Percentiles rank a stretch among this genome's conserved stretches.
These are phyloP conservation scores for Plasmodium blacklocki DNA, from an alignment of 169 alveolate species.

Conservation along the genomic window DNA sequence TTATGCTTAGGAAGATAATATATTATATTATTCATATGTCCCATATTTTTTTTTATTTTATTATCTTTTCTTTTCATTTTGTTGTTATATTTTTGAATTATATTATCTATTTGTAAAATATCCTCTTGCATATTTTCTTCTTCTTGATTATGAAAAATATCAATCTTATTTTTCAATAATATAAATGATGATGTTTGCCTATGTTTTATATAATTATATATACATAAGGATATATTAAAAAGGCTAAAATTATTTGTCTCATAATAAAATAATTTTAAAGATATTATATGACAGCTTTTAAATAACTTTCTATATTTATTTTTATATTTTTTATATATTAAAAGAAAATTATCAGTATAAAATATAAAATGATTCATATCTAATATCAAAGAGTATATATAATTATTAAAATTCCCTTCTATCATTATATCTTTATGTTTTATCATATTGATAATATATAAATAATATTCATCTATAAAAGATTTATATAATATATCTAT, in stretches of 20 bases:
- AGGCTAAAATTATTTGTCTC: not conserved
- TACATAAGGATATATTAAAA: conserved; percentile 8
- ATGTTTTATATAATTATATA: conserved; percentile 19
- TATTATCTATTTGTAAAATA: not conserved
- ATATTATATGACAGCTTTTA: conserved; percentile 10
- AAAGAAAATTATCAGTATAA: conserved; percentile 5
- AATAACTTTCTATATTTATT: conserved; percentile 11
- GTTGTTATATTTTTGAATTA: not conserved
- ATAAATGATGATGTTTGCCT: conserved; percentile 15
- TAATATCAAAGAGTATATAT: conserved; percentile 2
- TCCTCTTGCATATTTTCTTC: not conserved
- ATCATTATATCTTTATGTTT: conserved; percentile 15
- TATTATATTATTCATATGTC: too few relatives aligned
- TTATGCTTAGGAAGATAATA: too few relatives aligned
- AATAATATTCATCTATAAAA: conserved; percentile 18
- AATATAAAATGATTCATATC: conserved; percentile 28
- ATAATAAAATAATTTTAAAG: conserved; percentile 19
- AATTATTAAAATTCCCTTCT: conserved; percentile 49
- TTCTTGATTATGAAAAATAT: not conserved
- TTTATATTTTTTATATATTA: not conserved
- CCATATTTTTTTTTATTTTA: not conserved
- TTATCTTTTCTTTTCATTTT: not conserved
- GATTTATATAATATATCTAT: conserved; percentile 21
- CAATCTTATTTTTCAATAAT: not conserved
- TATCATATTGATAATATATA: conserved; percentile 24